phyloP scores from a whole-genome alignment of 2,329 filamentous ascomycete species.

The Penicillium sp. region DNA sequence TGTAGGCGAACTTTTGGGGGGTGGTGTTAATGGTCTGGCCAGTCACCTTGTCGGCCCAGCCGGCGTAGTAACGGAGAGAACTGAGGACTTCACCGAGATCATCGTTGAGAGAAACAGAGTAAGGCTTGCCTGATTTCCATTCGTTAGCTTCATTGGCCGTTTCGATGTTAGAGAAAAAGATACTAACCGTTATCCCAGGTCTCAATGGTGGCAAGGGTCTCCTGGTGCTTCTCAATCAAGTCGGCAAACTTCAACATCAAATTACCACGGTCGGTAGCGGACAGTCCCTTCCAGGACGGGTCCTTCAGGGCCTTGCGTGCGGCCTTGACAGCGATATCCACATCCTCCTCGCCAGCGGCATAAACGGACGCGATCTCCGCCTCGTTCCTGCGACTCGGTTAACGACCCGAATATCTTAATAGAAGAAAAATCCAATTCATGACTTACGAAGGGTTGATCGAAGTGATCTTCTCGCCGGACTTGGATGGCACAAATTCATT shows the following conservation, averaged over 20 bases:
- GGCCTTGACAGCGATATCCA: constrained; percentile 34
- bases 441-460: constrained; percentile 64
- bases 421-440: too few species aligned
- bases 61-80: constrained; percentile 81
- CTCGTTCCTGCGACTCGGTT: constrained; percentile 54
- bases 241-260: constrained; percentile 71
- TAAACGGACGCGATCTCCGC: constrained; percentile 69
- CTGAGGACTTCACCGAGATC: constrained; percentile 69
- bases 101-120: constrained; percentile 54
- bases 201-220: constrained; percentile 66
- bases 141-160: neutral
- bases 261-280: constrained; percentile 60
- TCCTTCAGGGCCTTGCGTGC: constrained; percentile 37
- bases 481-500: constrained; percentile 73
- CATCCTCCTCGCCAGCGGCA: constrained; percentile 48
- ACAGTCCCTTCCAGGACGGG: constrained; percentile 35
- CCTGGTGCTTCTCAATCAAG: constrained; percentile 65
- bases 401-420: neutral
- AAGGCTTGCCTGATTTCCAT: constrained; percentile 39
- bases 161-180: neutral
- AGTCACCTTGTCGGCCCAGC: constrained; percentile 89
- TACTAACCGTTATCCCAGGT: constrained; percentile 77
- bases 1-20: constrained; percentile 77
- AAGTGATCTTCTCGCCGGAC: constrained; percentile 63
- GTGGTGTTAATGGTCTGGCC: constrained; percentile 69